Evolutionary conservation across 2,329 filamentous ascomycete genomes (phyloP).

Genomic region (Microdochium trichocladiopsis): DNA sequence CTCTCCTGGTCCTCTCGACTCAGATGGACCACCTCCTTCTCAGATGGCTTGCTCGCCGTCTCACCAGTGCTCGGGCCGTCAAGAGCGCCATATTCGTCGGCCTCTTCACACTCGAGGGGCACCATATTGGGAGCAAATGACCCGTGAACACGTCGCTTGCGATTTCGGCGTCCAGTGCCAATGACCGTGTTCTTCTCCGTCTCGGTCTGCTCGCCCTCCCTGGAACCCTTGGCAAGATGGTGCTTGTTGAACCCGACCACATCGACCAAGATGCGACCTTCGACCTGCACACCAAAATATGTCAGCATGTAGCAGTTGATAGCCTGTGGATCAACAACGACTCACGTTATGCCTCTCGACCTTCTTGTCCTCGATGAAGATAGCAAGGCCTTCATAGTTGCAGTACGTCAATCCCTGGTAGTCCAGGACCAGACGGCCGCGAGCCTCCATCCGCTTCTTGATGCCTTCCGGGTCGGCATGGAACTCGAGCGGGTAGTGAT

Average conservation of each 20-base stretch:
- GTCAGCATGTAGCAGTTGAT: conserved; percentile 1
- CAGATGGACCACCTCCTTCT: conserved; percentile 13
- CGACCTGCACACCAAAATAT: conserved; percentile 30
- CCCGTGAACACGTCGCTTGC: not conserved
- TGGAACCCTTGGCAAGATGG: conserved; percentile 24
- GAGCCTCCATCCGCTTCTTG: conserved; percentile 11
- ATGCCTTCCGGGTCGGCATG: not conserved
- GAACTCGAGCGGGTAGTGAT: conserved; percentile 1
- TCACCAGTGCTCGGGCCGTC: conserved; percentile 3
- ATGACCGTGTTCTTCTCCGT: conserved; percentile 11
- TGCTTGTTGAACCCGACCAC: conserved; percentile 34
- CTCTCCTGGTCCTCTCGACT: conserved; percentile 23
- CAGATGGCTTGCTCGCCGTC: not conserved
- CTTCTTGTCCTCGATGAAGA: conserved; percentile 12
- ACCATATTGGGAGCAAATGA: not conserved
- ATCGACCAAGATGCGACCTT: conserved; percentile 32
- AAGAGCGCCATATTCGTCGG: not conserved
- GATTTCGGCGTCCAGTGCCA: conserved; percentile 4
- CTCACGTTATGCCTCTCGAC: not conserved
- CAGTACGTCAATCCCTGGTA: conserved; percentile 32
- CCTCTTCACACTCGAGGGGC: not conserved
- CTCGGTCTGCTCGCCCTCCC: conserved; percentile 24
- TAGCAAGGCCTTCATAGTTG: conserved; percentile 32
- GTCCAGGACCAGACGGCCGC: conserved; percentile 32
- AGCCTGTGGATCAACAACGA: not conserved